Conservation (phyloP, 352 stramenopile species). For the Phytophthora melonis region DNA sequence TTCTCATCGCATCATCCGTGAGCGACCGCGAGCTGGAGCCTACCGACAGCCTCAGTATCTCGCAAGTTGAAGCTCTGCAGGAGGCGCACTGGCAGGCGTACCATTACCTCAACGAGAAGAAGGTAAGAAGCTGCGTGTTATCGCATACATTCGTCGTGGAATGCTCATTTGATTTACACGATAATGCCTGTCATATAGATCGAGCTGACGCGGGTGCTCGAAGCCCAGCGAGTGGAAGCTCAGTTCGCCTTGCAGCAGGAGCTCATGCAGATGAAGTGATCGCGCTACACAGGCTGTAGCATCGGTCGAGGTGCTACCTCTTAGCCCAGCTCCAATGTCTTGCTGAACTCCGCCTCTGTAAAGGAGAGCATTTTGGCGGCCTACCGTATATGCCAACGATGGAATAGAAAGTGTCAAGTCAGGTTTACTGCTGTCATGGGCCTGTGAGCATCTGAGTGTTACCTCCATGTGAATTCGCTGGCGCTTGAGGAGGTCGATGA, state of each 20-base stretch:
- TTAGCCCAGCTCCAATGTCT: conserved; percentile 73
- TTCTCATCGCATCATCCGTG: conserved; percentile 69
- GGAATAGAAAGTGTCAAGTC: conserved; percentile 27
- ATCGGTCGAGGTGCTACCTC: background rate
- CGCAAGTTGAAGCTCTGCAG: conserved; percentile 83
- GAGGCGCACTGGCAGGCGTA: conserved; percentile 87
- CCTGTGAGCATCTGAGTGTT: background rate
- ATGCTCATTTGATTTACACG: background rate
- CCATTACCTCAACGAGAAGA: conserved; percentile 84
- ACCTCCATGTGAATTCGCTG: conserved; percentile 90
- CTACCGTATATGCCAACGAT: conserved; percentile 29
- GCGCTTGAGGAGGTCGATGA: conserved; percentile 87
- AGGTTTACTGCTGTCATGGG: background rate
- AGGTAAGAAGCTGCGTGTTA: conserved; percentile 47
- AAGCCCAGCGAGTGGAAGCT: conserved; percentile 77
- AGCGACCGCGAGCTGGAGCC: conserved; percentile 56
- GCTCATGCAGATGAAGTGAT: conserved; percentile 61
- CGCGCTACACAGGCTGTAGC: background rate
- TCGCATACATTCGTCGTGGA: background rate
- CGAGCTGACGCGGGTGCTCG: conserved; percentile 74
- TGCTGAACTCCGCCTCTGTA: conserved; percentile 86
- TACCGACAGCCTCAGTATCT: conserved; percentile 76
- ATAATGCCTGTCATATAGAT: conserved; percentile 51
- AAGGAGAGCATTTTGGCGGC: conserved; percentile 89
- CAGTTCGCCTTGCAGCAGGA: conserved; percentile 74